Base-by-base conservation (phyloP, 2,329 filamentous ascomycete genomes). In the Macrophomina phaseolina region DNA sequence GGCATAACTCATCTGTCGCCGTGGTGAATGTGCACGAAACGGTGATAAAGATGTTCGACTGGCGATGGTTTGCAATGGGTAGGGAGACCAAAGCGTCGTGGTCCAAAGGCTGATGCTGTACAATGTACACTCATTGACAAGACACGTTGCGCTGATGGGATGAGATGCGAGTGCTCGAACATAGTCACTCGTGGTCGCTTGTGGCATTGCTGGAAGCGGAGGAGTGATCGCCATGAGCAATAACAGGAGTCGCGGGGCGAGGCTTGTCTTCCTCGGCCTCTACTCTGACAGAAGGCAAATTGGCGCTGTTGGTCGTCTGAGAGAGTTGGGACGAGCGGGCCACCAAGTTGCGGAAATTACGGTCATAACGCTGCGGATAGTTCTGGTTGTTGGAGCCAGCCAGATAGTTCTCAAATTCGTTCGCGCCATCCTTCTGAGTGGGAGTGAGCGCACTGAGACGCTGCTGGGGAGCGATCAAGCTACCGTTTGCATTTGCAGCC, bases 351-450 rank as follows among this genome's bases (percentile, higher is more conserved):
- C 65, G 65, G 58, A 53, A 45, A 18, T 66, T 66, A 11, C 56
- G 48, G n/a, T 62, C 58, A 18, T 62, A 53, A n/a, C 65, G 56
- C 11, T 38, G 55, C 28, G 36, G 23, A 28, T 62, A 55, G 56
- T 53, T 63, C 38, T 61, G 48, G 28, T 48, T 30, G 48, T 61
- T 67, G 14, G 65, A 46, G 7, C 49, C 38, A 40, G 56, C 58
- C 48, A 79, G 73, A 70, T 75, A 79, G 64, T 77, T 70, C 70
- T 79, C 77, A 51, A 79, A 79, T 67, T 79, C 77, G 62, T 77
- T 79, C 30, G 72, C 68, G 36, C 71, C 71, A 36, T 70, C 72
- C 60, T 77, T 75, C 7, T 74, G 73, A 38, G 75, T 73, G 8
- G 76, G 76, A 11, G 75, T 77, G 55, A 76, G 72, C 12, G 48